phyloP scores from a whole-genome alignment of 1,284 basidiomycete genomes.

The Papiliotrema fonsecae region DNA sequence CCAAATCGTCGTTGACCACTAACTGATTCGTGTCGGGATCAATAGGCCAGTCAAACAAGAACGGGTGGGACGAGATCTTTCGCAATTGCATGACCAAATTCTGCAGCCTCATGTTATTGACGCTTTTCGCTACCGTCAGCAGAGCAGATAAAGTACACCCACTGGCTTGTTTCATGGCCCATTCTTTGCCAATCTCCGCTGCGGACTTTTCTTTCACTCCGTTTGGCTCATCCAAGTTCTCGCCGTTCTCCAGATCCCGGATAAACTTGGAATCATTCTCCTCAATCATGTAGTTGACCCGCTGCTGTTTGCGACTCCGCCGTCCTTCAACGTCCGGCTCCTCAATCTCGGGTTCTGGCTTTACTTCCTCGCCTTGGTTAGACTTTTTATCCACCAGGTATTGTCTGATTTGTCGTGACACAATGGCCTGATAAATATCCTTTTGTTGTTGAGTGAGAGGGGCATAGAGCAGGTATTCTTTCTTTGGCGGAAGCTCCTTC shows the following conservation, averaged over 20 bases:
- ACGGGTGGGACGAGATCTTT: conserved; percentile 91
- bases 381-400: conserved; percentile 57
- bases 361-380: conserved; percentile 26
- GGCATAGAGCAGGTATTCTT: conserved; percentile 91
- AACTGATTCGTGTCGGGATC: conserved; percentile 60
- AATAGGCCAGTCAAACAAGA: conserved; percentile 83
- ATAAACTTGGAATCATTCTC: conserved; percentile 68
- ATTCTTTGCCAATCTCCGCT: conserved; percentile 54
- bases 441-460: conserved; percentile 77
- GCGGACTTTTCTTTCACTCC: conserved; percentile 49
- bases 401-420: conserved; percentile 61
- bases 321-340: conserved; percentile 26
- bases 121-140: conserved; percentile 59
- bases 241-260: conserved; percentile 56
- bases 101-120: conserved; percentile 87
- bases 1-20: conserved; percentile 67
- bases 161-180: conserved; percentile 61
- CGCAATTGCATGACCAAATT: conserved; percentile 91
- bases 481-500: conserved; percentile 70
- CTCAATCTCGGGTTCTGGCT: conserved; percentile 22
- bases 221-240: conserved; percentile 32
- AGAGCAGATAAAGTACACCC: conserved; percentile 30
- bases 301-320: conserved; percentile 41
- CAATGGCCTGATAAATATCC: conserved; percentile 74
- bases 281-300: conserved; percentile 52